These are phyloP conservation scores for Trichoderma pleuroti DNA, from an alignment of 2,329 filamentous ascomycete species.

Conservation along the genomic window DNA sequence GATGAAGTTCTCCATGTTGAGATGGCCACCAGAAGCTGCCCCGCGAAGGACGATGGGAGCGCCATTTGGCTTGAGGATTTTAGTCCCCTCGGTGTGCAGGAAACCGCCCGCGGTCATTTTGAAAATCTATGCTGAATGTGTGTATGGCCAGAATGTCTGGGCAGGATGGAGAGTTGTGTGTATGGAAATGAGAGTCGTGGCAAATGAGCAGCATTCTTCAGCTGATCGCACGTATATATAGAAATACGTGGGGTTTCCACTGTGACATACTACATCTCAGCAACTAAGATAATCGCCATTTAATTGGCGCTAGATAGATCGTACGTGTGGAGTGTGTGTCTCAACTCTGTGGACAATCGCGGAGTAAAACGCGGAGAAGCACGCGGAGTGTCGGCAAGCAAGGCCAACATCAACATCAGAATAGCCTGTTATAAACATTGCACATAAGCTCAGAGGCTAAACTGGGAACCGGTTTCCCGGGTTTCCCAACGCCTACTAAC, in stretches of 20 bases:
- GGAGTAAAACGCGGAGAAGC: not conserved
- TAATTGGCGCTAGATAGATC: not conserved
- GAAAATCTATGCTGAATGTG: not conserved
- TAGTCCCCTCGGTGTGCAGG: not conserved
- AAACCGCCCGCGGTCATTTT: not conserved
- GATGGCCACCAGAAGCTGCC: not conserved
- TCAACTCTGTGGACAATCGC: not conserved
- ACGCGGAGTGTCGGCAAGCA: not conserved
- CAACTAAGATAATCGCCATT: not conserved
- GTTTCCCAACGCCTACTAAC: not conserved
- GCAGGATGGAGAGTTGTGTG: not conserved
- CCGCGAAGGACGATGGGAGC: not conserved
- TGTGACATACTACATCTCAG: not conserved
- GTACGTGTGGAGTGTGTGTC: not conserved
- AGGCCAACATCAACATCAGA: not conserved
- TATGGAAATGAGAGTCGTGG: not conserved
- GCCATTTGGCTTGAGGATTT: not conserved
- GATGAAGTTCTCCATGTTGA: constrained; percentile 4
- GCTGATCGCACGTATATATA: not conserved
- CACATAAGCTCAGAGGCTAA: not conserved
- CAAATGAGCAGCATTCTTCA: not conserved
- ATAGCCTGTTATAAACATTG: not conserved
- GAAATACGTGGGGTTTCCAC: not conserved
- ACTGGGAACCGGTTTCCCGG: not conserved
- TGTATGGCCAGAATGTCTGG: not conserved